Conservation (phyloP, 2,329 filamentous ascomycete genomes). For the Zalaria sp. region DNA sequence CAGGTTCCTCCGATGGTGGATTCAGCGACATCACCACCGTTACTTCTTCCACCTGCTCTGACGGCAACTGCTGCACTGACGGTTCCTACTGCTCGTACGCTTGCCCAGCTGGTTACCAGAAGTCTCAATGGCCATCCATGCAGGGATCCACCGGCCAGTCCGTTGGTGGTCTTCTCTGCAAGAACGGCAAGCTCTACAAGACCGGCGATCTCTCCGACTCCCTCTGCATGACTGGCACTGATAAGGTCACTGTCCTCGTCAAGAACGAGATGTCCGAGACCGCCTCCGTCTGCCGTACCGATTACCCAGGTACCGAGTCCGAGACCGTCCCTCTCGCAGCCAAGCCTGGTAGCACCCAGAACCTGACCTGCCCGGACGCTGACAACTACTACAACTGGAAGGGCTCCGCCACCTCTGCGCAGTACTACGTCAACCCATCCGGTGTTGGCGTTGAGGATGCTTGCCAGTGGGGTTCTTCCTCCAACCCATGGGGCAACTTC, state of each 20-base stretch:
- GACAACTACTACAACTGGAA: conserved; percentile 65
- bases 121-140: conserved; percentile 70
- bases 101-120: conserved; percentile 83
- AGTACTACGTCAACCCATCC: conserved; percentile 91
- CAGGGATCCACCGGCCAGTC: conserved; percentile 76
- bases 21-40: conserved; percentile 49
- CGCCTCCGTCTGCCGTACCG: conserved; percentile 78
- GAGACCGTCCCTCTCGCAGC: conserved; percentile 69
- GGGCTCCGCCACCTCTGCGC: conserved; percentile 63
- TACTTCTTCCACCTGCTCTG: conserved; percentile 39
- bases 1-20: conserved; percentile 15
- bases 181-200: conserved; percentile 59
- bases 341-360: conserved; percentile 40
- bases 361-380: conserved; percentile 63
- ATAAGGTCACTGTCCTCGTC: conserved; percentile 50
- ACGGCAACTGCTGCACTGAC: conserved; percentile 44
- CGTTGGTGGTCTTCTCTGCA: conserved; percentile 76
- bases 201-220: conserved; percentile 55
- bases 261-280: conserved; percentile 56
- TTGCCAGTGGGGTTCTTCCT: conserved; percentile 62
- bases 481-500: conserved; percentile 57
- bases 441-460: conserved; percentile 52
- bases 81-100: conserved; percentile 80
- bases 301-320: conserved; percentile 84
- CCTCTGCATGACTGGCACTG: conserved; percentile 62